These are phyloP conservation scores for Bipolaris victoriae DNA, from an alignment of 2,329 filamentous ascomycete genomes.

Conservation along the genomic window DNA sequence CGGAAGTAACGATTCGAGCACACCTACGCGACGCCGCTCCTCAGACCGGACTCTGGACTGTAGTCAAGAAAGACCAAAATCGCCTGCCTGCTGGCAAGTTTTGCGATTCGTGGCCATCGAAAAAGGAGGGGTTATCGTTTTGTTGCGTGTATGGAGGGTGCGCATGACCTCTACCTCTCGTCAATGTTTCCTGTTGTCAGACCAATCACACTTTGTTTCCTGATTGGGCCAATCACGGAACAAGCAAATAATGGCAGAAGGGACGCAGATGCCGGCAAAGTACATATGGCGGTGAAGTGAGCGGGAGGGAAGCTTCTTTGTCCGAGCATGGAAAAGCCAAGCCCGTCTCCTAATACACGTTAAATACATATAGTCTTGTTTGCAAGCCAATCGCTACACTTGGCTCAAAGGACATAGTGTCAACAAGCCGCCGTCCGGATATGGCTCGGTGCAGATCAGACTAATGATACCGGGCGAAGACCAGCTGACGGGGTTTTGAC, in stretches of 20 bases:
- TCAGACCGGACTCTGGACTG: background rate
- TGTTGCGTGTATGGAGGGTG: background rate
- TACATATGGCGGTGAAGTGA: constrained; percentile 14
- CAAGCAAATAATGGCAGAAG: constrained; percentile 3
- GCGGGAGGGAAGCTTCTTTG: background rate
- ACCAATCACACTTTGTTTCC: constrained; percentile 1
- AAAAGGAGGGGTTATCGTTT: no score
- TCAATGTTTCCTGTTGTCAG: constrained; percentile 9
- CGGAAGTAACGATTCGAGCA: background rate
- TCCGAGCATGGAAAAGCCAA: constrained; percentile 1
- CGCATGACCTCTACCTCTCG: constrained; percentile 9
- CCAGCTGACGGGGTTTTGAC: no score
- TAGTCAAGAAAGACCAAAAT: background rate
- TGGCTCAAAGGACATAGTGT: constrained; percentile 6
- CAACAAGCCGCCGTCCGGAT: background rate
- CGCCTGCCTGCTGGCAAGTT: background rate
- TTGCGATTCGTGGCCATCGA: constrained; percentile 3
- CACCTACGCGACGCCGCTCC: no score
- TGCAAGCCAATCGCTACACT: constrained; percentile 8
- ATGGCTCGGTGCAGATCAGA: background rate
- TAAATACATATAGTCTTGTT: background rate
- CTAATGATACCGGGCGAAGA: no score
- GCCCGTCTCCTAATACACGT: background rate
- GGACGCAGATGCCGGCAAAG: constrained; percentile 7
- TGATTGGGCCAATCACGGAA: background rate